phyloP scores from a whole-genome alignment of 2,329 filamentous ascomycete genomes.

The Hypoxylon sp. region DNA sequence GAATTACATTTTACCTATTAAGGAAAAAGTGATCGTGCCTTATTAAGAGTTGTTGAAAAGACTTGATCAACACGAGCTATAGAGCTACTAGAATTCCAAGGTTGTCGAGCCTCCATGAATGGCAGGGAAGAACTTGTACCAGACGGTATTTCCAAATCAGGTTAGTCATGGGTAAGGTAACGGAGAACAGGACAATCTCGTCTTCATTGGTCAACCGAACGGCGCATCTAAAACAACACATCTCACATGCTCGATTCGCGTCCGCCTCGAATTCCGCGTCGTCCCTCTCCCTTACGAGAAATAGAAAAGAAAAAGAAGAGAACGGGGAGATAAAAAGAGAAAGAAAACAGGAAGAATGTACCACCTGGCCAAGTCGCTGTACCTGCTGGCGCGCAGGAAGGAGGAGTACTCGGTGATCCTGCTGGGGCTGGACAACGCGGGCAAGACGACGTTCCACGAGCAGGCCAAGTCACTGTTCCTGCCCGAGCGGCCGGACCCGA shows the following conservation, averaged over 20 bases:
- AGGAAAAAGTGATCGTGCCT: too few species aligned
- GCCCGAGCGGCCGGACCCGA: conserved; percentile 67
- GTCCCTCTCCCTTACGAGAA: background rate
- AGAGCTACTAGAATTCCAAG: background rate
- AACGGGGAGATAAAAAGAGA: background rate
- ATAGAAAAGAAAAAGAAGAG: background rate
- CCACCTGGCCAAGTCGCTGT: conserved; percentile 93
- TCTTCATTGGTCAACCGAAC: conserved; percentile 23
- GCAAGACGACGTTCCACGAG: conserved; percentile 97
- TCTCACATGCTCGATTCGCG: background rate
- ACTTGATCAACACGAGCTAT: too few species aligned
- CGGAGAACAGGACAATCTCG: background rate
- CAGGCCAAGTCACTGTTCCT: conserved; percentile 92
- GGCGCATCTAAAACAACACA: conserved; percentile 20
- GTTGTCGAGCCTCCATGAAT: background rate
- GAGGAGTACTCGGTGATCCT: conserved; percentile 98
- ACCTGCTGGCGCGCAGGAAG: conserved; percentile 95
- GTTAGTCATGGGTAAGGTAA: background rate
- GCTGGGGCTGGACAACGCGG: conserved; percentile 96
- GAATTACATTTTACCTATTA: too few species aligned
- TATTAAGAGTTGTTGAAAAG: too few species aligned
- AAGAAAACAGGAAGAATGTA: conserved; percentile 69
- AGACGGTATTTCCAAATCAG: background rate
- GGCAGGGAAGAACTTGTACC: background rate
- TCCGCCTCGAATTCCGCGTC: background rate